These are phyloP conservation scores for Buddleja alternifolia DNA, from an alignment of 257 asterid species.

Conservation along the genomic window DNA sequence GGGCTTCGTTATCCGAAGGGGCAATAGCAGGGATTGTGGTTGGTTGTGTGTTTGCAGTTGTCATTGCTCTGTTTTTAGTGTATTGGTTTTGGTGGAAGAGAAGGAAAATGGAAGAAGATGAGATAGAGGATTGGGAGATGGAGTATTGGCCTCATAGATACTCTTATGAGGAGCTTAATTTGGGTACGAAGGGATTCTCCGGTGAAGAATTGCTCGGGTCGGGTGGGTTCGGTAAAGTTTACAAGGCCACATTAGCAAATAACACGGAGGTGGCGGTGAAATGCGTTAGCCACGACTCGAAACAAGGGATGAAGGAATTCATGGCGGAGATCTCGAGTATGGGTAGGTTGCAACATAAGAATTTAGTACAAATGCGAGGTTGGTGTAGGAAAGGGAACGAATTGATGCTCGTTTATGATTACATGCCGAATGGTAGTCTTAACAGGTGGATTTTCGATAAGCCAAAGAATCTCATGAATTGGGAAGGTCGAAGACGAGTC, in stretches of 20 bases:
- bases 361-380: slow-evolving; percentile 75
- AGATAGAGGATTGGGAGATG: slow-evolving; percentile 83
- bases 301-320: slow-evolving; percentile 80
- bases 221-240: slow-evolving; percentile 89
- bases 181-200: slow-evolving; percentile 63
- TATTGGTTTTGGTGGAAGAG: slow-evolving; percentile 72
- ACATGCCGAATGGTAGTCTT: slow-evolving; percentile 85
- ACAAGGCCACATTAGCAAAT: slow-evolving; percentile 53
- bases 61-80: slow-evolving; percentile 26
- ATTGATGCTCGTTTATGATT: slow-evolving; percentile 70
- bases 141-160: slow-evolving; percentile 88
- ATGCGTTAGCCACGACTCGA: slow-evolving; percentile 79
- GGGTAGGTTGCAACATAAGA: slow-evolving; percentile 87
- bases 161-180: slow-evolving; percentile 61
- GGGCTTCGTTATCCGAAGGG: slow-evolving; percentile 48
- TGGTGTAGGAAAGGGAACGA: slow-evolving; percentile 82
- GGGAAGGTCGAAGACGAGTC: slow-evolving; percentile 67
- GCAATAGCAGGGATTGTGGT: slow-evolving; percentile 58
- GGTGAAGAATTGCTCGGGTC: slow-evolving; percentile 57
- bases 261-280: slow-evolving; percentile 71
- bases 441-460: slow-evolving; percentile 74
- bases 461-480: slow-evolving; percentile 54
- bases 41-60: slow-evolving; percentile 46
- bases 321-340: slow-evolving; percentile 90
- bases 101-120: slow-evolving; percentile 46